phyloP scores from a whole-genome alignment of 129 eudicot species.

The Saposhnikovia divaricata region DNA sequence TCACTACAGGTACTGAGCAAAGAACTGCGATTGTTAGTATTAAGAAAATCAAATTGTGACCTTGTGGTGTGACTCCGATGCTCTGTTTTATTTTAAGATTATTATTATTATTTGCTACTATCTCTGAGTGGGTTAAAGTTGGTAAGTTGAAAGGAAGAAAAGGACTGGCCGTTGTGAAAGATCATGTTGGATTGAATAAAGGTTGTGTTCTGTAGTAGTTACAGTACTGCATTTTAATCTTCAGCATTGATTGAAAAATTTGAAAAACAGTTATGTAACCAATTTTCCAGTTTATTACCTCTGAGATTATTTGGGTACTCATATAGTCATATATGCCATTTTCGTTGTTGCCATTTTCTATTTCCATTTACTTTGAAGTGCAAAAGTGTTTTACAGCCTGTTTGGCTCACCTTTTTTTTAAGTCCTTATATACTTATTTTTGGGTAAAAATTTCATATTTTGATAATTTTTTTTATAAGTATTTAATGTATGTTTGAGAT shows the following conservation, averaged over 20 bases:
- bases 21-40: background rate
- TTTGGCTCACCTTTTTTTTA: too few relatives aligned
- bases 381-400: too few relatives aligned
- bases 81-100: background rate
- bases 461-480: too few relatives aligned
- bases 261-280: background rate
- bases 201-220: background rate
- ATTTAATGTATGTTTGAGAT: too few relatives aligned
- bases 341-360: background rate
- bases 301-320: background rate
- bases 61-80: background rate
- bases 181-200: background rate
- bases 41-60: background rate
- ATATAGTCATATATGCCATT: background rate
- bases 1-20: constrained; percentile 38
- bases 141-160: background rate
- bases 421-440: too few relatives aligned
- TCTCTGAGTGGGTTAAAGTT: background rate
- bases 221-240: background rate
- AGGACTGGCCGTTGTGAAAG: background rate
- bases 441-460: too few relatives aligned
- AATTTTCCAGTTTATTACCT: background rate
- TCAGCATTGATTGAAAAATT: background rate
- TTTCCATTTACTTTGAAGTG: background rate
- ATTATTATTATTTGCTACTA: background rate